phyloP scores from a whole-genome alignment of 1,284 basidiomycete genomes.

The Neonothopanus nambi region DNA sequence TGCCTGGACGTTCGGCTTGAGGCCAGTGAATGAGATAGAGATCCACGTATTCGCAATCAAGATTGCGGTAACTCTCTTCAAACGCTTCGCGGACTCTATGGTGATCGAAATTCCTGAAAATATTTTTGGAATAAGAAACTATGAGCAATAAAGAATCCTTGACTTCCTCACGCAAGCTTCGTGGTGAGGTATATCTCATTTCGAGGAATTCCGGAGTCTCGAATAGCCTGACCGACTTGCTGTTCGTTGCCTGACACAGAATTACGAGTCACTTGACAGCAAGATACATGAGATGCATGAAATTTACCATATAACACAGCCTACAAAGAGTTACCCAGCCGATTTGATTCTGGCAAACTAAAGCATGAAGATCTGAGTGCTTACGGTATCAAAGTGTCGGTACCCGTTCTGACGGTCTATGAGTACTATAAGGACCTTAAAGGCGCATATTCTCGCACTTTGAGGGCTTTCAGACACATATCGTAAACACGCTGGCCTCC shows the following conservation, averaged over 20 bases:
- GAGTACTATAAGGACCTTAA: neutral
- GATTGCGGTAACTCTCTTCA: constrained; percentile 53
- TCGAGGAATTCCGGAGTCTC: constrained; percentile 45
- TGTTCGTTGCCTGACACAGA: constrained; percentile 44
- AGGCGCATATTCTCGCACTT: constrained; percentile 21
- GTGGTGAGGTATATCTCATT: constrained; percentile 54
- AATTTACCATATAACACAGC: constrained; percentile 31
- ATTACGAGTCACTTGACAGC: neutral
- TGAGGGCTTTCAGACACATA: constrained; percentile 38
- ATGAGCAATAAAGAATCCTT: neutral
- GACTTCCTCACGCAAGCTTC: constrained; percentile 32
- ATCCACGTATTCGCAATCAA: constrained; percentile 67
- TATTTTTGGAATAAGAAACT: too few relatives aligned
- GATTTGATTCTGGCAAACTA: neutral
- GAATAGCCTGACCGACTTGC: constrained; percentile 50
- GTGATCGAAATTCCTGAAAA: constrained; percentile 35
- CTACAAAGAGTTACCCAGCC: constrained; percentile 17
- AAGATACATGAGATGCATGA: neutral
- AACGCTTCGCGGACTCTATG: constrained; percentile 51
- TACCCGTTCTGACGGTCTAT: constrained; percentile 33
- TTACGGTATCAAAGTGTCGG: constrained; percentile 42
- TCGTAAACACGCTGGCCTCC: constrained; percentile 34
- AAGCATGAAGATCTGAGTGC: constrained; percentile 5
- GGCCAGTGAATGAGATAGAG: constrained; percentile 75
- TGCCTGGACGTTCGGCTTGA: constrained; percentile 19